Evolutionary conservation across 2,329 filamentous ascomycete genomes (phyloP).

Genomic region (Xenosphaeropsis pyriputrescens): DNA sequence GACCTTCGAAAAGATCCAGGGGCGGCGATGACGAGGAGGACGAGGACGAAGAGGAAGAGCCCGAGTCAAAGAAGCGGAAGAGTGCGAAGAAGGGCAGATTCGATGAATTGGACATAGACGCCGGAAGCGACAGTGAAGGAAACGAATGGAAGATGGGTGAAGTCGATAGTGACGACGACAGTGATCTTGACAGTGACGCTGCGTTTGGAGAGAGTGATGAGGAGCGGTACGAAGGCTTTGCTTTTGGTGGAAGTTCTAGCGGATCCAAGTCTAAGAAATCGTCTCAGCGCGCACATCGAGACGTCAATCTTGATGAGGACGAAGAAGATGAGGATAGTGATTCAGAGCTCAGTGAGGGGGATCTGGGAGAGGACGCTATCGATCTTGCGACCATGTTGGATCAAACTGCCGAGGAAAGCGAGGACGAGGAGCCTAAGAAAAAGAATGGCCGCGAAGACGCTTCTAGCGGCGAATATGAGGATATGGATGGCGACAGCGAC

Average conservation of each 20-base stretch:
- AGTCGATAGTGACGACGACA: conserved; percentile 51
- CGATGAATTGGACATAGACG: conserved; percentile 32
- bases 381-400: conserved; percentile 18
- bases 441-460: conserved; percentile 41
- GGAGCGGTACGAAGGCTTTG: conserved; percentile 52
- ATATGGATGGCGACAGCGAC: conserved; percentile 34
- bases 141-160: conserved; percentile 54
- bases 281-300: conserved; percentile 24
- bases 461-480: conserved; percentile 32
- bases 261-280: conserved; percentile 34
- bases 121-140: conserved; percentile 54
- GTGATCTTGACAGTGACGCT: conserved; percentile 56
- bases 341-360: conserved; percentile 51
- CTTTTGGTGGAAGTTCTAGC: conserved; percentile 42
- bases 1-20: conserved; percentile 21
- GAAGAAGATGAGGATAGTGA: conserved; percentile 20
- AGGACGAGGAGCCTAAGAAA: conserved; percentile 80
- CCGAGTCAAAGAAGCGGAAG: conserved; percentile 19
- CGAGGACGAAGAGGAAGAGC: conserved; percentile 18
- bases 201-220: conserved; percentile 60
- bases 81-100: conserved; percentile 14
- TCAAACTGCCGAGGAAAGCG: conserved; percentile 30
- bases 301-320: conserved; percentile 35
- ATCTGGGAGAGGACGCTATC: conserved; percentile 34
- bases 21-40: conserved; percentile 27